Percentiles rank a stretch among this genome's conserved stretches.
phyloP scores from a whole-genome alignment of 163 green algal genomes.

The Scenedesmus sp. region DNA sequence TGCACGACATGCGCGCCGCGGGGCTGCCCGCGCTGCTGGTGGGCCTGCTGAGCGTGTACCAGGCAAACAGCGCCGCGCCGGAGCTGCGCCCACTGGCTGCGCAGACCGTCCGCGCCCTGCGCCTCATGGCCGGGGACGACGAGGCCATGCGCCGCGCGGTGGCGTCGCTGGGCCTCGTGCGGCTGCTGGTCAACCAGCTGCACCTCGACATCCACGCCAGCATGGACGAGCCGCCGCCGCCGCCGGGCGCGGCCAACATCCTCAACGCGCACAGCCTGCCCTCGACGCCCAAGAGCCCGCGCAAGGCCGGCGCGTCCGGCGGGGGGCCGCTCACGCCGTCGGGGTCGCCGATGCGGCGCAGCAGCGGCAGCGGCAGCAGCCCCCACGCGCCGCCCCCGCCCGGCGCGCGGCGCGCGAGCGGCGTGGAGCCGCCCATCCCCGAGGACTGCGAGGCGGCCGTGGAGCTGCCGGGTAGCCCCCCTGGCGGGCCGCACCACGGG shows the following conservation, averaged over 20 bases:
- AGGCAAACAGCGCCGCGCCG: slow-evolving; percentile 14
- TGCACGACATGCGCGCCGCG: slow-evolving; percentile 27
- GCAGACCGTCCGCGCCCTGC: slow-evolving; percentile 41
- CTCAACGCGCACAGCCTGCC: slow-evolving; percentile 12
- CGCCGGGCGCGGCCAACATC: slow-evolving; percentile 21
- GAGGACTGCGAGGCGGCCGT: slow-evolving; percentile 15
- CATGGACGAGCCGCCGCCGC: slow-evolving; percentile 29
- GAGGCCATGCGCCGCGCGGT: background rate
- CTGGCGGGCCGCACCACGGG: no score
- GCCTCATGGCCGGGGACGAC: slow-evolving; percentile 35
- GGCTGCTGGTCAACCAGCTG: slow-evolving; percentile 25
- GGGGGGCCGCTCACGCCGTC: background rate
- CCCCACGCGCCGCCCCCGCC: background rate
- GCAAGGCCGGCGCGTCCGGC: background rate
- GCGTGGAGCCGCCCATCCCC: slow-evolving; percentile 17
- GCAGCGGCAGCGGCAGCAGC: slow-evolving; percentile 27
- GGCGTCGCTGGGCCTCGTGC: slow-evolving; percentile 19
- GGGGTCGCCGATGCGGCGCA: background rate
- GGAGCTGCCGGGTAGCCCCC: background rate
- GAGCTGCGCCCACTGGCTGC: slow-evolving; percentile 49
- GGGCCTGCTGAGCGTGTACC: slow-evolving; percentile 33
- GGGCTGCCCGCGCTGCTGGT: slow-evolving; percentile 30
- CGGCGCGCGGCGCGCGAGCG: background rate
- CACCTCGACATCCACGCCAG: slow-evolving; percentile 38
- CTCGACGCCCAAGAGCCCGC: background rate